A percentile compares a stretch with the other conserved stretches of the same genome.
Conservation (phyloP, 108 stramenopile species). For the Cyclotella baltica region DNA sequence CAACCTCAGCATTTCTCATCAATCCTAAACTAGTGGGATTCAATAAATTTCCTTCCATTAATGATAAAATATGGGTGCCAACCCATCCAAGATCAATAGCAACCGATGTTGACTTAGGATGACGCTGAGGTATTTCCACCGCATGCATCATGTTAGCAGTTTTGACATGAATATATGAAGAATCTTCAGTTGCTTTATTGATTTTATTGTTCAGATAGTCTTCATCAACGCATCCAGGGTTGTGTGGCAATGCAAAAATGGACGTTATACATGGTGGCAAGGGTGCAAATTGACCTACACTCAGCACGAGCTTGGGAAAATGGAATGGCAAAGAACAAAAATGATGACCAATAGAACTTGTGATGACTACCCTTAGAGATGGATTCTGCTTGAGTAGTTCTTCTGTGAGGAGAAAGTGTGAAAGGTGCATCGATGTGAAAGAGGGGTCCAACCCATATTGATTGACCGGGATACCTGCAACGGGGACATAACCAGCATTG, state of each 20-base stretch:
- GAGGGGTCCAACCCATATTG: conserved; percentile 35
- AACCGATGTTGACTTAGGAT: conserved; percentile 30
- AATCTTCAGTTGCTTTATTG: conserved; percentile 19
- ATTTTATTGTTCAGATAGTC: conserved; percentile 24
- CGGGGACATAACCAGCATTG: conserved; percentile 46
- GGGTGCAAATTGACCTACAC: background rate
- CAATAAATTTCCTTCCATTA: conserved; percentile 29
- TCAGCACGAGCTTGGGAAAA: background rate
- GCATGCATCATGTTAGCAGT: conserved; percentile 54
- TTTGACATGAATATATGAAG: conserved; percentile 49
- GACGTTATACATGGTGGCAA: background rate
- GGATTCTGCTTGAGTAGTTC: conserved; percentile 34
- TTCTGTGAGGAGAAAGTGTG: conserved; percentile 42
- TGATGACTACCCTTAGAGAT: conserved; percentile 42
- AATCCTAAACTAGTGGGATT: conserved; percentile 36
- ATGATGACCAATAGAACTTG: conserved; percentile 45
- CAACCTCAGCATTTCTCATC: conserved; percentile 39
- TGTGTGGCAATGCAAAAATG: background rate
- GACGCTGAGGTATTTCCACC: conserved; percentile 34
- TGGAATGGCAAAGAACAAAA: conserved; percentile 39
- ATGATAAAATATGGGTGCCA: conserved; percentile 45
- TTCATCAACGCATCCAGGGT: conserved; percentile 44
- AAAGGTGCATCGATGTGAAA: conserved; percentile 51
- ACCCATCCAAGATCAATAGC: conserved; percentile 55
- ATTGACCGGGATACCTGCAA: conserved; percentile 22